Base-by-base conservation (phyloP, 352 stramenopile species). In the Phytophthora tubulina region DNA sequence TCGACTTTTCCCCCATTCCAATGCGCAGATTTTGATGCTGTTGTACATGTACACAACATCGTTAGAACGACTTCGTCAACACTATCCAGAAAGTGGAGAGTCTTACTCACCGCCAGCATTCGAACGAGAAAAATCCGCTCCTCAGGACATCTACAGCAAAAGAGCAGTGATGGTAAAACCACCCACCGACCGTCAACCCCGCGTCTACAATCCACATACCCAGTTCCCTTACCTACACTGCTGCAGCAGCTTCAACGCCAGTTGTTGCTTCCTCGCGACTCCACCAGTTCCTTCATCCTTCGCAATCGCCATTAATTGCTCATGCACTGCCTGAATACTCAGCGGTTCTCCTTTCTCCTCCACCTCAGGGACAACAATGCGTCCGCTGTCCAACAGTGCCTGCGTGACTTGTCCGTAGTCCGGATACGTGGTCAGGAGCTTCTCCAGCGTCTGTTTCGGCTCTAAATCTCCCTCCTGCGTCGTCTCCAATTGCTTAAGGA, bases 11-110 rank as follows among this genome's bases (percentile, higher is more conserved):
- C 13, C 86, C 88, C 81, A 94, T 89, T 35, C 81, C 85, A 63
- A 96, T 93, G 41, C 88, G 85, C 14, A 96, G 70, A 48, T 88
- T 93, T 77, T 96, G 88, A 73, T 96, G 88, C 88, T 96, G 32
- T 38, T 41, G 4, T 62, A 56, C 44, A 51, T 9, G 42, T 31
- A 39, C 15, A 33, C 45, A 68, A 6, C 32, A 15, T 49, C 11
- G 27, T 72, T 59, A 78, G 48, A 55, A 15, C 4, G 15, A 30
- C 14, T 10, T 32, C 13, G 14, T 7, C 7, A 15, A 30, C 9
- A 61, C 3, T 5, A 10, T 36, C 15, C 11, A 55, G n/a, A 36
- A 32, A 3, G 15, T 14, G 15, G 9, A 45, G 45, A 36, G 1
- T 49, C 8, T 27, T 30, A 80, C 86, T 41, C 45, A 96, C 88